phyloP scores from a whole-genome alignment of 1,284 basidiomycete species.

The Cryptococcus wingfieldii region DNA sequence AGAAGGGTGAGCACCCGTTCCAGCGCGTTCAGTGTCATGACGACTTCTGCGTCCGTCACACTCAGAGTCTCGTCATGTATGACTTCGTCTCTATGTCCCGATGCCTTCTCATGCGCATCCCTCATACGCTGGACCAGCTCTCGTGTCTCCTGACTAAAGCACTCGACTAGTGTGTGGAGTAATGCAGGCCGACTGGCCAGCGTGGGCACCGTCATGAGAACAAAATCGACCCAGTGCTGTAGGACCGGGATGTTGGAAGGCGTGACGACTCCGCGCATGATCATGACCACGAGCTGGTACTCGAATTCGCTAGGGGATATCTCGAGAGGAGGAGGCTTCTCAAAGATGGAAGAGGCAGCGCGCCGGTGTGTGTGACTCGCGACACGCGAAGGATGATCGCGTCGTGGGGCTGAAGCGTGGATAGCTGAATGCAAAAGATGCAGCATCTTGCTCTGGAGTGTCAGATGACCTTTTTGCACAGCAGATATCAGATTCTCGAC shows the following conservation, averaged over 20 bases:
- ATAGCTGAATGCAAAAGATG: constrained; percentile 84
- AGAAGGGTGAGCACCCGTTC: constrained; percentile 72
- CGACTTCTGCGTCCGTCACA: constrained; percentile 74
- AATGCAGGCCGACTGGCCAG: constrained; percentile 64
- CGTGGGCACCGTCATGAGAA: constrained; percentile 83
- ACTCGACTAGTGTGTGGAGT: constrained; percentile 74
- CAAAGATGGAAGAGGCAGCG: constrained; percentile 15
- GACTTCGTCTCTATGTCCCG: constrained; percentile 22
- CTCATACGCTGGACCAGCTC: constrained; percentile 50
- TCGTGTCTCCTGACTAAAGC: constrained; percentile 71
- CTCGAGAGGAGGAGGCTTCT: constrained; percentile 1
- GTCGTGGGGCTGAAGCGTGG: constrained; percentile 52
- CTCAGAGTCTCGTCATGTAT: constrained; percentile 42
- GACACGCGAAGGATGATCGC: background rate
- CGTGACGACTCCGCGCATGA: constrained; percentile 72
- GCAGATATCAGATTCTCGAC: constrained; percentile 70
- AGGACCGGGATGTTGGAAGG: constrained; percentile 70
- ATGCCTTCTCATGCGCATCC: constrained; percentile 28
- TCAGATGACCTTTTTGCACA: constrained; percentile 64
- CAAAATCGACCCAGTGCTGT: constrained; percentile 95
- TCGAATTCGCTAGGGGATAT: constrained; percentile 21
- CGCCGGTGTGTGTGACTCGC: constrained; percentile 5
- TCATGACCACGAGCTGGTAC: constrained; percentile 62
- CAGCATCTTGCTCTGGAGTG: constrained; percentile 87
- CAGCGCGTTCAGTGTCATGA: constrained; percentile 74